phyloP scores from a whole-genome alignment of 176 grass and related monocot genomes.

The Cymbopogon citratus region DNA sequence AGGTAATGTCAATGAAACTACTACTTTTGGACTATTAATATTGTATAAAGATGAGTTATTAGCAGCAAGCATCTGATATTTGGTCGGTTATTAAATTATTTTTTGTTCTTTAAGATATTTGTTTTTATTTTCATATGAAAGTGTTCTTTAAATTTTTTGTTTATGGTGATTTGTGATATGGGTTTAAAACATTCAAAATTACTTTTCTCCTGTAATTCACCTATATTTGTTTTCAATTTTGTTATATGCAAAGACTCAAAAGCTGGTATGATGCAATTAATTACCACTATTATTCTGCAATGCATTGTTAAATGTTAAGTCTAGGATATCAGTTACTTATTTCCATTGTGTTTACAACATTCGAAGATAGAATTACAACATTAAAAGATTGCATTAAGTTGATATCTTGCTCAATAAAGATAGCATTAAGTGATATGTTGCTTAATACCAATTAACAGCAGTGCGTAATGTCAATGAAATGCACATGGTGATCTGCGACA shows the following conservation, averaged over 20 bases:
- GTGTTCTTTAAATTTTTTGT: background rate
- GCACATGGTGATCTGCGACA: background rate
- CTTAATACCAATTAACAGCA: background rate
- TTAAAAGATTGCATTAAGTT: background rate
- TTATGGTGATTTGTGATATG: background rate
- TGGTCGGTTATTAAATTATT: background rate
- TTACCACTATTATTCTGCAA: background rate
- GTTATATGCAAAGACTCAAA: background rate
- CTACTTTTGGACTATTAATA: background rate
- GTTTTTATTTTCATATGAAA: background rate
- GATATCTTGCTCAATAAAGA: background rate
- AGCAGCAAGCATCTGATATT: background rate
- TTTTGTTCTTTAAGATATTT: background rate
- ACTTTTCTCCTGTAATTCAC: background rate
- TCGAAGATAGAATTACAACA: background rate
- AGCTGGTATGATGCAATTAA: background rate
- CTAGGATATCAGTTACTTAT: conserved; percentile 10
- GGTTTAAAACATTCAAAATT: background rate
- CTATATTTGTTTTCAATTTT: background rate
- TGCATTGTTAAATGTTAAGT: background rate
- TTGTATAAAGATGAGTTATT: background rate
- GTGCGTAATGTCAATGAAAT: background rate
- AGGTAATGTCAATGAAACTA: conserved; percentile 55
- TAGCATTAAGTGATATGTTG: background rate
- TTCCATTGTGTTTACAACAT: background rate